These are phyloP conservation scores for Boletellus dicymbophilus DNA, from an alignment of 1,284 basidiomycete species.

Conservation along the genomic window DNA sequence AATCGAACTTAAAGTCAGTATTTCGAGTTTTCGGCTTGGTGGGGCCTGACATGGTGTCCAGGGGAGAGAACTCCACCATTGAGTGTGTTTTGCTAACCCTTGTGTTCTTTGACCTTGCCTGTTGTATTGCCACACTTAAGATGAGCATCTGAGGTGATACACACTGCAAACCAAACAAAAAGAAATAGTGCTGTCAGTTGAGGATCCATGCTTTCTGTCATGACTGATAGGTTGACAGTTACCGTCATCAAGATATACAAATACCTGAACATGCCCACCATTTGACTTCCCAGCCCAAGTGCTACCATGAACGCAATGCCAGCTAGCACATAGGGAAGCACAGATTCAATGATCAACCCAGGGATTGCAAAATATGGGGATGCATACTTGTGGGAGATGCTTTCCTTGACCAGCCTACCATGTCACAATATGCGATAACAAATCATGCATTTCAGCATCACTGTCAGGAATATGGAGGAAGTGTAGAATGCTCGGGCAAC, in stretches of 20 bases:
- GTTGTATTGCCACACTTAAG: too few relatives aligned
- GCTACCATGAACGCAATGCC: constrained; percentile 28
- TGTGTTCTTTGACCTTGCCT: too few relatives aligned
- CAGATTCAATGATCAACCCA: constrained; percentile 26
- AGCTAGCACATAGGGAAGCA: constrained; percentile 26
- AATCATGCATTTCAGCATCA: constrained; percentile 22
- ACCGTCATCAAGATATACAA: constrained; percentile 29
- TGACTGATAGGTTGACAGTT: neutral
- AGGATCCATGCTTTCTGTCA: neutral
- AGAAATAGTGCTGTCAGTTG: neutral
- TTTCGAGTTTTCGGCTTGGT: too few relatives aligned
- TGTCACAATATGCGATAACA: constrained; percentile 24
- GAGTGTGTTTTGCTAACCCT: too few relatives aligned
- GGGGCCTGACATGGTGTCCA: too few relatives aligned
- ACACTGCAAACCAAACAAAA: constrained; percentile 22
- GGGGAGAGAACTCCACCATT: neutral
- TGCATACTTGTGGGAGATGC: constrained; percentile 18
- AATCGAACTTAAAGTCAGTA: too few relatives aligned
- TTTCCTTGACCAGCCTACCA: constrained; percentile 4
- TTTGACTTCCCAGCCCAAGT: constrained; percentile 16
- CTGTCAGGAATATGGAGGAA: constrained; percentile 21
- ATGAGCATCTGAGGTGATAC: constrained; percentile 34
- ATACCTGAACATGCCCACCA: constrained; percentile 7
- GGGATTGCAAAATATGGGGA: constrained; percentile 17
- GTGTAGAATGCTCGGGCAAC: constrained; percentile 24